Conservation (phyloP, 495 filamentous ascomycete genomes). For the Stereocaulon alpinum region DNA sequence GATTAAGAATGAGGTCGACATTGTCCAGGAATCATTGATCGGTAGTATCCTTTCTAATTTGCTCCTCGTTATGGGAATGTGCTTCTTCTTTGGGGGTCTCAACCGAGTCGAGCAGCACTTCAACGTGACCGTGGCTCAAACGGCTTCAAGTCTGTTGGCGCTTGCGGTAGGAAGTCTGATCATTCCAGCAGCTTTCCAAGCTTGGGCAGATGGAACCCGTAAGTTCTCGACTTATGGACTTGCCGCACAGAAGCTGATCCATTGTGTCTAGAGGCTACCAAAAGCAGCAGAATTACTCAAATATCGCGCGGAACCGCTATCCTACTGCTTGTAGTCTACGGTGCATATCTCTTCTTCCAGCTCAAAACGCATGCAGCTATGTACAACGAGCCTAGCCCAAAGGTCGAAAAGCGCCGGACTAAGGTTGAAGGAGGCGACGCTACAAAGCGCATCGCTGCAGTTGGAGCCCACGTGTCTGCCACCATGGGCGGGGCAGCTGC, state of each 20-base stretch:
- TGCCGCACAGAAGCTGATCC: background rate
- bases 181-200: slow-evolving; percentile 77
- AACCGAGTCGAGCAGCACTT: slow-evolving; percentile 76
- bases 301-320: slow-evolving; percentile 63
- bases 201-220: slow-evolving; percentile 38
- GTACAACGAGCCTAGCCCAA: slow-evolving; percentile 64
- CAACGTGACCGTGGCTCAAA: slow-evolving; percentile 90
- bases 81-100: slow-evolving; percentile 81
- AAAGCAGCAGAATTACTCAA: slow-evolving; percentile 33
- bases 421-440: slow-evolving; percentile 47
- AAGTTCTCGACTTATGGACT: slow-evolving; percentile 5
- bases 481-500: slow-evolving; percentile 33
- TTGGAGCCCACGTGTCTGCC: slow-evolving; percentile 43
- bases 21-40: slow-evolving; percentile 87
- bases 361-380: slow-evolving; percentile 64
- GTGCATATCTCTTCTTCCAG: slow-evolving; percentile 70
- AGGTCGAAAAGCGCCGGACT: slow-evolving; percentile 46
- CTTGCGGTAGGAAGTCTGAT: slow-evolving; percentile 72
- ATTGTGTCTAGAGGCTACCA: background rate
- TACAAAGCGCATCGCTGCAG: slow-evolving; percentile 47
- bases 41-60: slow-evolving; percentile 88
- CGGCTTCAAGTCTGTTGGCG: slow-evolving; percentile 70
- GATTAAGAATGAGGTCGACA: slow-evolving; percentile 58
- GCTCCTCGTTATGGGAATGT: slow-evolving; percentile 85
- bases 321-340: slow-evolving; percentile 68